A percentile compares a stretch with the other conserved stretches of the same genome.
phyloP scores from a whole-genome alignment of 495 filamentous ascomycete species.

The Echria macrotheca region DNA sequence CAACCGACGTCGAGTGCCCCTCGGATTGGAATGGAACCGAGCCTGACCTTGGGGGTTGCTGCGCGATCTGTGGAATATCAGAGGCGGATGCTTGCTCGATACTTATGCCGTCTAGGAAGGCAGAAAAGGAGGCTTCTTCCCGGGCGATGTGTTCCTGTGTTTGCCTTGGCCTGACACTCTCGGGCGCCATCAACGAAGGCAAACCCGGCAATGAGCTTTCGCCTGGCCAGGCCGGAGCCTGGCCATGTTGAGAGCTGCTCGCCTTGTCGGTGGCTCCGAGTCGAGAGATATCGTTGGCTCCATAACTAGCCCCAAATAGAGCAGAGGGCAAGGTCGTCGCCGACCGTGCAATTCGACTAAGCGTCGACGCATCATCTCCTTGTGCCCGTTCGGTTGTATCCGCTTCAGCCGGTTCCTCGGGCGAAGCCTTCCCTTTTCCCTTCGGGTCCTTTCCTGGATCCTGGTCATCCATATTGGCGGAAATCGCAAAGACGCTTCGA shows the following conservation, averaged over 20 bases:
- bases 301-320: constrained; percentile 13
- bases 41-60: no score
- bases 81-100: background rate
- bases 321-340: constrained; percentile 20
- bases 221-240: constrained; percentile 11
- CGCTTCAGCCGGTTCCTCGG: no score
- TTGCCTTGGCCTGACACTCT: constrained; percentile 19
- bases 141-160: constrained; percentile 28
- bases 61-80: no score
- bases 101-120: constrained; percentile 36
- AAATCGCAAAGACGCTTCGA: no score
- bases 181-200: constrained; percentile 55
- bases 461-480: no score
- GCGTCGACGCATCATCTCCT: constrained; percentile 13
- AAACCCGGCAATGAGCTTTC: constrained; percentile 24
- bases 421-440: constrained; percentile 17
- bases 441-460: constrained; percentile 9
- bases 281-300: constrained; percentile 2
- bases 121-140: constrained; percentile 40
- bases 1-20: constrained; percentile 12
- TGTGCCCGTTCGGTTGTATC: no score
- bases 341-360: constrained; percentile 25
- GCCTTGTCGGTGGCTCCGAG: constrained; percentile 21
- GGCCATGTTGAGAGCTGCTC: constrained; percentile 10
- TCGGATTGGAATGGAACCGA: background rate